Percentiles rank a stretch among this genome's conserved stretches.
Evolutionary conservation across 208 protist species (phyloP).

Genomic region (Trypanosomatidae sp.): DNA sequence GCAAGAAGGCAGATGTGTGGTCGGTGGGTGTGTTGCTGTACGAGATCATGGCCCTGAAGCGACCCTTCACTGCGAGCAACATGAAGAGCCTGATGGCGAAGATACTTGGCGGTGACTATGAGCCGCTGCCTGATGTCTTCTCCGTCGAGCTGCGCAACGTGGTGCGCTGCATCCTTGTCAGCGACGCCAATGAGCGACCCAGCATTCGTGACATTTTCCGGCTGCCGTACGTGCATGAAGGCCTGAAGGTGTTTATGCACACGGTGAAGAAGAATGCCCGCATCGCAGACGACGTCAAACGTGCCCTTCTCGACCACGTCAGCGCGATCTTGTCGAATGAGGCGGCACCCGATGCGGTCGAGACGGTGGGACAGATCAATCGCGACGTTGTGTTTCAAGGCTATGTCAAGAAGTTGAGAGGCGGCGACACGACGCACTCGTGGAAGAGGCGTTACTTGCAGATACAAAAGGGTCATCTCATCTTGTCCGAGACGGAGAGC

Average conservation of each 20-base stretch:
- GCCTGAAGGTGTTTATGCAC: constrained; percentile 71
- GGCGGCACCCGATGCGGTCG: constrained; percentile 7
- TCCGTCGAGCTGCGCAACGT: constrained; percentile 43
- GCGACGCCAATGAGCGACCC: constrained; percentile 52
- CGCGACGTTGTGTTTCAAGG: constrained; percentile 44
- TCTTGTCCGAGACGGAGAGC: constrained; percentile 54
- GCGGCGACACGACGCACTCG: constrained; percentile 29
- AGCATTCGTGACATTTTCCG: constrained; percentile 57
- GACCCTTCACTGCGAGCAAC: constrained; percentile 61
- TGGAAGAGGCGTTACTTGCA: constrained; percentile 70
- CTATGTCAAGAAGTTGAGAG: constrained; percentile 57
- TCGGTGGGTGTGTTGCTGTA: constrained; percentile 66
- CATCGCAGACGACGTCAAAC: constrained; percentile 46
- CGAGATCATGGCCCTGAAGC: constrained; percentile 69
- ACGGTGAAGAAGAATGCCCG: constrained; percentile 67
- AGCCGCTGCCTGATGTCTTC: constrained; percentile 48
- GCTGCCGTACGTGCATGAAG: constrained; percentile 60
- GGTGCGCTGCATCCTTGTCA: constrained; percentile 49
- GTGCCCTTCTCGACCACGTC: constrained; percentile 37
- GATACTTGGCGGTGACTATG: constrained; percentile 45
- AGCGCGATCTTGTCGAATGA: constrained; percentile 40
- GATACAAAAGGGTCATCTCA: constrained; percentile 50
- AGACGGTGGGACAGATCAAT: constrained; percentile 60
- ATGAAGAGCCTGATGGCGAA: constrained; percentile 80
- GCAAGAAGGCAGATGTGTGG: constrained; percentile 81